A percentile compares a stretch with the other conserved stretches of the same genome.
Evolutionary conservation across 768 basidiomycete species (phyloP).

Genomic region (Boletellus ananiceps): DNA sequence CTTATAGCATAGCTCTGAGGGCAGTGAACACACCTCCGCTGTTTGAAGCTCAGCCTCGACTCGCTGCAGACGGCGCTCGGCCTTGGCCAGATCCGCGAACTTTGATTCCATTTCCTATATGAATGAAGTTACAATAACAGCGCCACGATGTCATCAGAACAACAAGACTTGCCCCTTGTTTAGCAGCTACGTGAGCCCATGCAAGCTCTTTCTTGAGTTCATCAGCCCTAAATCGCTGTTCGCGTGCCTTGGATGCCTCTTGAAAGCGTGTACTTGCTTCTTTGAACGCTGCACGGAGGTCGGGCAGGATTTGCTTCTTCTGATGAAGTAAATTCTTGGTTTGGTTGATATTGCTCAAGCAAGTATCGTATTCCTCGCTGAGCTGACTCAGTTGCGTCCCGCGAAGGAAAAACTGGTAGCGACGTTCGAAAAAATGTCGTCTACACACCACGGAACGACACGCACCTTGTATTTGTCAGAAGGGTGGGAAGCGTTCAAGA

Average conservation of each 20-base stretch:
- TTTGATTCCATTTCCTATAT: slow-evolving; percentile 42
- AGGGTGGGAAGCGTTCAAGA: slow-evolving; percentile 77
- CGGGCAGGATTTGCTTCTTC: slow-evolving; percentile 76
- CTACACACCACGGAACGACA: not conserved
- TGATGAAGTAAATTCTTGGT: slow-evolving; percentile 61
- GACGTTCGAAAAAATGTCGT: not conserved
- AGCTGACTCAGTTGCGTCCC: slow-evolving; percentile 91
- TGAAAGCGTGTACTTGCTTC: slow-evolving; percentile 58
- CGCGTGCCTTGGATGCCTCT: slow-evolving; percentile 70
- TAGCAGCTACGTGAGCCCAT: slow-evolving; percentile 78
- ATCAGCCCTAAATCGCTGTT: slow-evolving; percentile 62
- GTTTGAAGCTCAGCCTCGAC: slow-evolving; percentile 36
- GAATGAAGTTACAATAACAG: not conserved
- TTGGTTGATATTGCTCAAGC: slow-evolving; percentile 65
- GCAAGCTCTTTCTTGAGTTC: slow-evolving; percentile 78
- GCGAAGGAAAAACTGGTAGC: slow-evolving; percentile 79
- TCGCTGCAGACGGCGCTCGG: slow-evolving; percentile 35
- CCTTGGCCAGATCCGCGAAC: slow-evolving; percentile 38
- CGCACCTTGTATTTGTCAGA: slow-evolving; percentile 85
- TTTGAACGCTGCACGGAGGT: slow-evolving; percentile 55
- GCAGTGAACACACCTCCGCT: slow-evolving; percentile 33
- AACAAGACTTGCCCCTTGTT: slow-evolving; percentile 51
- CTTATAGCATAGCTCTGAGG: not conserved
- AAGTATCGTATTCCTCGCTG: slow-evolving; percentile 77
- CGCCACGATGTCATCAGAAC: not conserved